These are phyloP conservation scores for Amanita muscaria DNA, from an alignment of 768 basidiomycete genomes.

Conservation along the genomic window DNA sequence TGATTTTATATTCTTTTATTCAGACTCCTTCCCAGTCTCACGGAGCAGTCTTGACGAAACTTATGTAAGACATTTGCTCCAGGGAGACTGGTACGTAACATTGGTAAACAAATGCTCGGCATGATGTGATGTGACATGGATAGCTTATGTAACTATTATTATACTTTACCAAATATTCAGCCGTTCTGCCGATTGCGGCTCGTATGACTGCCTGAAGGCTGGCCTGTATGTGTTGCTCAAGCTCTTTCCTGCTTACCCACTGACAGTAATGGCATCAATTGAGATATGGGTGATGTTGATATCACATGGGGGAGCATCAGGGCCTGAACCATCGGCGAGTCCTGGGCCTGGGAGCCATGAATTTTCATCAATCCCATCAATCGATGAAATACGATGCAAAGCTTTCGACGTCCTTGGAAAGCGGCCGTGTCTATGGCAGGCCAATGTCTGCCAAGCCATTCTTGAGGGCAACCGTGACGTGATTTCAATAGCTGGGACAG, in stretches of 20 bases:
- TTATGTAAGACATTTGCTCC: not conserved
- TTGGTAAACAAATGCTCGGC: not conserved
- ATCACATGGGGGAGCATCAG: not conserved
- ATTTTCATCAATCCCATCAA: not conserved
- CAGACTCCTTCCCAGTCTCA: not conserved
- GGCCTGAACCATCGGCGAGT: not conserved
- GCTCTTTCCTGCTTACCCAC: not conserved
- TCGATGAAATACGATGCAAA: not conserved
- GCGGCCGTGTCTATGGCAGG: too few relatives aligned
- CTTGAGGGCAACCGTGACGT: conserved; percentile 15
- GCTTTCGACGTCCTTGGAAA: not conserved
- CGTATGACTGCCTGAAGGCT: not conserved
- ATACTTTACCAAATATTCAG: not conserved
- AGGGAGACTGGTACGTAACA: not conserved
- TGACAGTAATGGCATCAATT: not conserved
- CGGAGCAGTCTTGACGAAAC: not conserved
- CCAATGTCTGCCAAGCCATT: conserved; percentile 1
- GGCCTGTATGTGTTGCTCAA: not conserved
- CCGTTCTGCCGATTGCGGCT: not conserved
- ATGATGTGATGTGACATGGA: not conserved
- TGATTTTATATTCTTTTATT: not conserved
- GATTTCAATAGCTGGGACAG: conserved; percentile 17
- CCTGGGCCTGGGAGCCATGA: not conserved
- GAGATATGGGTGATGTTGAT: not conserved
- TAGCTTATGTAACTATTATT: not conserved